Evolutionary conservation across 2,329 filamentous ascomycete species (phyloP).

Genomic region (Talaromyces sp.): DNA sequence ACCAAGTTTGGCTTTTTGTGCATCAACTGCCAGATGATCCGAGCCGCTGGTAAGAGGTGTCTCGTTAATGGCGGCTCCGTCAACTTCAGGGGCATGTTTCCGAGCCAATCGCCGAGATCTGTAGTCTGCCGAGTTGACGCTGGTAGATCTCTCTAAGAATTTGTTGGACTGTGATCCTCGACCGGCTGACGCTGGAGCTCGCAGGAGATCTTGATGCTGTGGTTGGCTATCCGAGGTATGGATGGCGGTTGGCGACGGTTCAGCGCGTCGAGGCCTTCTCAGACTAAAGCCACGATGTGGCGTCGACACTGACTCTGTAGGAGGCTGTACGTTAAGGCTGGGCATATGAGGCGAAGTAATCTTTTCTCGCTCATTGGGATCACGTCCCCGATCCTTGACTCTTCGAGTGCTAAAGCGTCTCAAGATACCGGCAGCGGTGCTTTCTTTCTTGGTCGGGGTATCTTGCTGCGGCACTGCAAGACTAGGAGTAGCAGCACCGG

Average conservation of each 20-base stretch:
- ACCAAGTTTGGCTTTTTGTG: slow-evolving; percentile 36
- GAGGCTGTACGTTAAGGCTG: slow-evolving; percentile 74
- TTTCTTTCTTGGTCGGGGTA: slow-evolving; percentile 72
- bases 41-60: slow-evolving; percentile 72
- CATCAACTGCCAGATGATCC: slow-evolving; percentile 60
- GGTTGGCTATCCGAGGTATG: slow-evolving; percentile 57
- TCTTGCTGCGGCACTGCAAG: slow-evolving; percentile 55
- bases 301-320: slow-evolving; percentile 58
- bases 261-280: slow-evolving; percentile 53
- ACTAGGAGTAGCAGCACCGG: slow-evolving; percentile 44
- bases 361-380: slow-evolving; percentile 36
- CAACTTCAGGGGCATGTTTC: slow-evolving; percentile 49
- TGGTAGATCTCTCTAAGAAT: slow-evolving; percentile 77
- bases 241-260: slow-evolving; percentile 50
- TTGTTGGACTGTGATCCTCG: slow-evolving; percentile 57
- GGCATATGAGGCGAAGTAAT: slow-evolving; percentile 64
- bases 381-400: slow-evolving; percentile 52
- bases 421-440: slow-evolving; percentile 75
- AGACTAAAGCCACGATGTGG: slow-evolving; percentile 89
- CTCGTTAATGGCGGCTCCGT: slow-evolving; percentile 52
- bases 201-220: slow-evolving; percentile 72
- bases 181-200: slow-evolving; percentile 62
- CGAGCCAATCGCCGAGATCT: slow-evolving; percentile 57
- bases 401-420: slow-evolving; percentile 87
- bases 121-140: slow-evolving; percentile 83